These are phyloP conservation scores for Lipomyces japonicus DNA, from an alignment of 805 yeast genomes.

Conservation along the genomic window DNA sequence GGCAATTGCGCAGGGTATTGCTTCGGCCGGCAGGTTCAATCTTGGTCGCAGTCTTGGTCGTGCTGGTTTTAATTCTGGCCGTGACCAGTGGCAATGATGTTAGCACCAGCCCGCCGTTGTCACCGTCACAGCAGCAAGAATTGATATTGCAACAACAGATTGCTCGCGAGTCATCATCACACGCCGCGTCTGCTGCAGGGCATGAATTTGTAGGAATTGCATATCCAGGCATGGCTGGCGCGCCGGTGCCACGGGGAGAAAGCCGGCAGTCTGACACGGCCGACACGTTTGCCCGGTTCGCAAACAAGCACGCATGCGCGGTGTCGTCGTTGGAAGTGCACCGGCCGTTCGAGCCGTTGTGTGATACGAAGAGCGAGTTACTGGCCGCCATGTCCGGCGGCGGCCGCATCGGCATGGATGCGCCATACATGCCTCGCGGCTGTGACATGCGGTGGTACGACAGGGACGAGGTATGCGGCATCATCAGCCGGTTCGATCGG, in stretches of 20 bases:
- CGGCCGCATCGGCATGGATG: conserved; percentile 27
- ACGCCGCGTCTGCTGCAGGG: too few relatives aligned
- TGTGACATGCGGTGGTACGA: conserved; percentile 30
- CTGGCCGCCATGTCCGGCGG: conserved; percentile 28
- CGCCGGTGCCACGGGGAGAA: conserved; percentile 18
- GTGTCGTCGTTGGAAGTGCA: conserved; percentile 26
- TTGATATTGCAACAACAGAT: too few relatives aligned
- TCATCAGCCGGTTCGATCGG: conserved; percentile 20
- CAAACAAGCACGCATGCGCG: conserved; percentile 13
- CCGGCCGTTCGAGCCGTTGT: conserved; percentile 28
- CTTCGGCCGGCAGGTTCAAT: too few relatives aligned
- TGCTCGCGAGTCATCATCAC: too few relatives aligned
- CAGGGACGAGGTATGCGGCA: conserved; percentile 21
- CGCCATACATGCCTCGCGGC: conserved; percentile 28
- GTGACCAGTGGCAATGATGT: too few relatives aligned
- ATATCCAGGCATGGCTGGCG: conserved; percentile 16
- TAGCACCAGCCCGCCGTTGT: too few relatives aligned
- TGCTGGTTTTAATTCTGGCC: too few relatives aligned
- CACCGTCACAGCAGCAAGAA: too few relatives aligned
- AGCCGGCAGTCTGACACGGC: conserved; percentile 11
- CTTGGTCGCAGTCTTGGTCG: too few relatives aligned
- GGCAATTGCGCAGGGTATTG: too few relatives aligned
- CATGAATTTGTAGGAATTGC: too few relatives aligned
- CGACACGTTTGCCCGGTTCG: conserved; percentile 24
- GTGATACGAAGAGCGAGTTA: conserved; percentile 9